phyloP scores from a whole-genome alignment of 441 rosid genomes.

The Omphalea diandra region DNA sequence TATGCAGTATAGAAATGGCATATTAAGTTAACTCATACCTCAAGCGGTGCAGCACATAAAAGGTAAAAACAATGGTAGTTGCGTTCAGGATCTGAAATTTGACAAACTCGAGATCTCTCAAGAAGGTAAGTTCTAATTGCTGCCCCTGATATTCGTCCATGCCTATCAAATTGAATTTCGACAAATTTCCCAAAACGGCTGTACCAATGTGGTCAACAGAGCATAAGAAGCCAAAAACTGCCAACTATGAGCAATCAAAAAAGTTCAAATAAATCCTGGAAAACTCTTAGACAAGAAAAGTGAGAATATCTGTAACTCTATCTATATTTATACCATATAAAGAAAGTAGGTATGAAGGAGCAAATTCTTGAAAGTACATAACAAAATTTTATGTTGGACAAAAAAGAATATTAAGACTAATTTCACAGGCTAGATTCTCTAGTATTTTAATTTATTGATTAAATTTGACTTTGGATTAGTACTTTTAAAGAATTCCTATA shows the following conservation, averaged over 20 bases:
- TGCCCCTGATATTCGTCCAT: constrained; percentile 94
- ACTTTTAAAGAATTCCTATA: too few relatives aligned
- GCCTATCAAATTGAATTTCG: constrained; percentile 79
- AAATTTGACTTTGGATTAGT: too few relatives aligned
- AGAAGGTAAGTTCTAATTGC: constrained; percentile 94
- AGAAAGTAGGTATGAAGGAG: too few relatives aligned
- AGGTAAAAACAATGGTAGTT: constrained; percentile 94
- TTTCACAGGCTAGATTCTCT: too few relatives aligned
- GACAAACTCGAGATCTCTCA: constrained; percentile 95
- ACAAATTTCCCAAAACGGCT: constrained; percentile 98
- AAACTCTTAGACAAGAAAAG: background rate
- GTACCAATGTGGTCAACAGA: constrained; percentile 30
- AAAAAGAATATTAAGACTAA: too few relatives aligned
- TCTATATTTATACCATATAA: too few relatives aligned
- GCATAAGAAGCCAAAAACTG: constrained; percentile 14
- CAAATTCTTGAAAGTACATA: too few relatives aligned
- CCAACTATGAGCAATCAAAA: background rate
- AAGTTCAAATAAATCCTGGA: background rate
- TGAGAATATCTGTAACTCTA: too few relatives aligned
- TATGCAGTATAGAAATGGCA: constrained; percentile 12
- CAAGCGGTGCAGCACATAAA: constrained; percentile 84
- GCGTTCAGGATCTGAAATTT: constrained; percentile 87
- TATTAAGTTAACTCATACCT: constrained; percentile 41
- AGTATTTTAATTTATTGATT: too few relatives aligned
- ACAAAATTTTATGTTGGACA: too few relatives aligned